Conservation (phyloP, 176 grass and related monocot species). For the Oryza brachyantha region DNA sequence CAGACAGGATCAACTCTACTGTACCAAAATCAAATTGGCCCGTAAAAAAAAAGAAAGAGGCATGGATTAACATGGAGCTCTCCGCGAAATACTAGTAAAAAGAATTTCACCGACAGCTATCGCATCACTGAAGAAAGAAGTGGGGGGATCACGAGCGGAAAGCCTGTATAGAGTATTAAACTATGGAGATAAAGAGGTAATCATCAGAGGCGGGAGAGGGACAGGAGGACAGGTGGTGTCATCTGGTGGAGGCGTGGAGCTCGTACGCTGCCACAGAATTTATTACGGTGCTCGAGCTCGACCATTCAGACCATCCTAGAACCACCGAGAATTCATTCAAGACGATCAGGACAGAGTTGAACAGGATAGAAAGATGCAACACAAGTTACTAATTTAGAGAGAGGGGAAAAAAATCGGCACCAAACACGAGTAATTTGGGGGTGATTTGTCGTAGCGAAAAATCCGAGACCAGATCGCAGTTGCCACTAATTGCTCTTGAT, state of each 20-base stretch:
- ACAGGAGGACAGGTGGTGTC: conserved; percentile 33
- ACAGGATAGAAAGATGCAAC: not conserved
- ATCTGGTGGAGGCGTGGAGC: too few relatives aligned
- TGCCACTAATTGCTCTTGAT: not conserved
- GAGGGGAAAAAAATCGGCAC: too few relatives aligned
- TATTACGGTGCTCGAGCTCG: not conserved
- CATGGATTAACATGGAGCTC: not conserved
- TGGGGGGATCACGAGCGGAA: conserved; percentile 17
- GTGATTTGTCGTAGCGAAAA: not conserved
- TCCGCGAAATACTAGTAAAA: not conserved
- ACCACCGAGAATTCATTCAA: conserved; percentile 9
- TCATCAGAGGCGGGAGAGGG: conserved; percentile 6
- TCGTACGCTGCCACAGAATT: not conserved
- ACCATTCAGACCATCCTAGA: conserved; percentile 19
- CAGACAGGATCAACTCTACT: not conserved
- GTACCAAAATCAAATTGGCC: not conserved
- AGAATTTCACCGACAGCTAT: not conserved
- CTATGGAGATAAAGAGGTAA: not conserved
- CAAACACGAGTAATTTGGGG: too few relatives aligned
- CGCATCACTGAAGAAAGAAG: conserved; percentile 1
- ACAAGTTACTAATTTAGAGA: not conserved
- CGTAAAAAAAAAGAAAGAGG: not conserved
- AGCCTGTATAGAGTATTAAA: not conserved
- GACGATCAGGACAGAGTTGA: conserved; percentile 7
- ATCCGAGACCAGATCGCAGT: not conserved